phyloP scores from a whole-genome alignment of 225 moss, liverwort and hornwort species.

The Pleurozium schreberi region DNA sequence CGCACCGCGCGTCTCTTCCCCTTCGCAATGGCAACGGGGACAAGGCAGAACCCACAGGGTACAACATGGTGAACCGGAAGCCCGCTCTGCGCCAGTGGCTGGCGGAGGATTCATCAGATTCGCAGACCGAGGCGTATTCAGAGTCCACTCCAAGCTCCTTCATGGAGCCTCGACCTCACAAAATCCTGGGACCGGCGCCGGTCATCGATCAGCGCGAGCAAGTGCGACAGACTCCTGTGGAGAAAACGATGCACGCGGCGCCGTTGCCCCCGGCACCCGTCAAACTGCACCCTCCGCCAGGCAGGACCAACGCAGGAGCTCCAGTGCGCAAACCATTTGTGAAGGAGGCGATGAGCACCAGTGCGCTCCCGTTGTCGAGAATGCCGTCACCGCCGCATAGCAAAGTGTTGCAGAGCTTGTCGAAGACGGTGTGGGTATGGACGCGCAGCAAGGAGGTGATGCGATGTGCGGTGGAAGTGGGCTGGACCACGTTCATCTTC shows the following conservation, averaged over 20 bases:
- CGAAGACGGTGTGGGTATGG: slow-evolving; percentile 82
- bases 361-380: background rate
- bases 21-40: background rate
- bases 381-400: slow-evolving; percentile 29
- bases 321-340: background rate
- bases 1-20: background rate
- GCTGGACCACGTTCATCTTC: slow-evolving; percentile 83
- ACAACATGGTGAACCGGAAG: slow-evolving; percentile 20
- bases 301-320: background rate
- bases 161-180: background rate
- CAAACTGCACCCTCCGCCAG: background rate
- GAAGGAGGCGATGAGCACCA: background rate
- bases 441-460: slow-evolving; percentile 86
- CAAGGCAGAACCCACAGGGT: background rate
- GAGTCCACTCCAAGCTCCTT: background rate
- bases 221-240: background rate
- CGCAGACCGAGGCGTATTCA: background rate
- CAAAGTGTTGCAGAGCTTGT: slow-evolving; percentile 13
- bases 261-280: background rate
- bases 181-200: background rate
- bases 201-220: background rate
- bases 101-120: background rate
- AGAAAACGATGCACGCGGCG: background rate
- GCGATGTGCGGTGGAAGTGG: slow-evolving; percentile 67
- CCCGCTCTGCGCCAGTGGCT: slow-evolving; percentile 26